Evolutionary conservation across 208 protist genomes (phyloP).

Genomic region (Leishmania lainsoni): DNA sequence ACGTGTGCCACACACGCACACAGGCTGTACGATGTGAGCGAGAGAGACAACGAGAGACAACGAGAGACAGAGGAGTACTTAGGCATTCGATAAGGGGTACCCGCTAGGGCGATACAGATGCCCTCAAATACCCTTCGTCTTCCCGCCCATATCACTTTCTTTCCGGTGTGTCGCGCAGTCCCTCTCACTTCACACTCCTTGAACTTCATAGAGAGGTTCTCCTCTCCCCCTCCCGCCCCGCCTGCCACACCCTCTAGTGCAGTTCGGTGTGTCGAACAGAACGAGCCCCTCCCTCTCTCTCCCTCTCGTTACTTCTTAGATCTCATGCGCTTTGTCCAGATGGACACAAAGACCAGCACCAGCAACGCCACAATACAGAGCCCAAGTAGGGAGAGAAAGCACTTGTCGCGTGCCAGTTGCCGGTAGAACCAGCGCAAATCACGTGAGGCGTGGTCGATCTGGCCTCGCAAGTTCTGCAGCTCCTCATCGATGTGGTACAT

Average conservation of each 20-base stretch:
- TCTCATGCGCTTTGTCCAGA: conserved; percentile 47
- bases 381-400: conserved; percentile 74
- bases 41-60: neutral
- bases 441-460: conserved; percentile 67
- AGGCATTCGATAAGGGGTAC: neutral
- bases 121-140: neutral
- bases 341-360: conserved; percentile 74
- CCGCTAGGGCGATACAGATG: neutral
- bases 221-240: neutral
- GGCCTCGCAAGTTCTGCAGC: conserved; percentile 71
- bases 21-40: neutral
- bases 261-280: neutral
- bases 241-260: too few species aligned
- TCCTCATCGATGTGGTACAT: conserved; percentile 87
- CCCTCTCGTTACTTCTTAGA: neutral
- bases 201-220: neutral
- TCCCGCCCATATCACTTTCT: neutral
- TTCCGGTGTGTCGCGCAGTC: neutral
- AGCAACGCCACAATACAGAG: conserved; percentile 60
- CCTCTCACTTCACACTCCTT: neutral
- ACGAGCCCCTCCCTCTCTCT: neutral
- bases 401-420: conserved; percentile 79
- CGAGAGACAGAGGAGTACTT: neutral
- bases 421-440: conserved; percentile 82
- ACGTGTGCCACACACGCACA: neutral